phyloP scores from a whole-genome alignment of 345 rosid species.

The Populus davidiana region DNA sequence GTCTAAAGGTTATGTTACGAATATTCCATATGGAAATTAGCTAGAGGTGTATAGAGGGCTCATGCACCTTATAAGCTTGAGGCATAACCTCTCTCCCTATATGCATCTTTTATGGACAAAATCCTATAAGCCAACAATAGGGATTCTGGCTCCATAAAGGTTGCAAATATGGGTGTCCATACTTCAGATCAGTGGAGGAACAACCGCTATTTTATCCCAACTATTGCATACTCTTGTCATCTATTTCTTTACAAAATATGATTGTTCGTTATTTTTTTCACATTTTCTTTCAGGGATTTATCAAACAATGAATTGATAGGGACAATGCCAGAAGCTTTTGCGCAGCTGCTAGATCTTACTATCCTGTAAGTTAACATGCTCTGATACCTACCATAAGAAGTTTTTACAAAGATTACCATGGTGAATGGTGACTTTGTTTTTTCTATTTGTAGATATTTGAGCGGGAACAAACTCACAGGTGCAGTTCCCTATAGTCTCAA shows the following conservation, averaged over 20 bases:
- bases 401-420: not conserved
- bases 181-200: too few relatives aligned
- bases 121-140: too few relatives aligned
- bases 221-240: not conserved
- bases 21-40: too few relatives aligned
- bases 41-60: too few relatives aligned
- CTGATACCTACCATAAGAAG: not conserved
- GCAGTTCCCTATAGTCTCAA: not conserved
- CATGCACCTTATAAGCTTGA: too few relatives aligned
- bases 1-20: too few relatives aligned
- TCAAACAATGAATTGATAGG: slow-evolving; percentile 12
- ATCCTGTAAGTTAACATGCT: not conserved
- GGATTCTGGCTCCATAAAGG: too few relatives aligned
- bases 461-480: slow-evolving; percentile 3
- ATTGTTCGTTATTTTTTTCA: not conserved
- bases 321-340: slow-evolving; percentile 1
- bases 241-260: not conserved
- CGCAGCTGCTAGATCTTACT: not conserved
- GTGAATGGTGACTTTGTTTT: not conserved
- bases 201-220: not conserved
- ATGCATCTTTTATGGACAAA: too few relatives aligned
- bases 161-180: too few relatives aligned
- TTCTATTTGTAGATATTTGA: slow-evolving; percentile 2
- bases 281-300: slow-evolving; percentile 6
- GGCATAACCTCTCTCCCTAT: too few relatives aligned